phyloP scores from a whole-genome alignment of 2,329 filamentous ascomycete species.

The Raffaelea ambrosiae region DNA sequence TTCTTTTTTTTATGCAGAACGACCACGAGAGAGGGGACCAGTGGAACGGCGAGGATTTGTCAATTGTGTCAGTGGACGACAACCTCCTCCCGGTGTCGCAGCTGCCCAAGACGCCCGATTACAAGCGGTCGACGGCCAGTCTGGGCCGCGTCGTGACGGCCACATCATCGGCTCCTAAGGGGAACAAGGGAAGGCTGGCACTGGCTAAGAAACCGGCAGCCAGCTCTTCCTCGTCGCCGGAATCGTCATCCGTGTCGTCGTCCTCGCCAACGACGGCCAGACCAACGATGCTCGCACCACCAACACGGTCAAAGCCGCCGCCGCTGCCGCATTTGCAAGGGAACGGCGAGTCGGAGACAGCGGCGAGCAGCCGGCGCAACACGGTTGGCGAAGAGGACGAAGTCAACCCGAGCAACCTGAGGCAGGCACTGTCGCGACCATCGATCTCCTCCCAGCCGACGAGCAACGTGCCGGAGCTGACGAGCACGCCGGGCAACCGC shows the following conservation, averaged over 20 bases:
- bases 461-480: constrained; percentile 35
- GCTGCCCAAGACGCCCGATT: constrained; percentile 31
- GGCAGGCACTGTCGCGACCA: constrained; percentile 59
- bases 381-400: constrained; percentile 33
- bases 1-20: constrained; percentile 44
- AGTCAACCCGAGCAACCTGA: constrained; percentile 69
- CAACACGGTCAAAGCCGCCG: too few species aligned
- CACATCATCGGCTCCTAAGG: constrained; percentile 8
- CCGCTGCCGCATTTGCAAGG: too few species aligned
- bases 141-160: constrained; percentile 27
- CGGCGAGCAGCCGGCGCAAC: too few species aligned
- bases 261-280: too few species aligned
- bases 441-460: constrained; percentile 53
- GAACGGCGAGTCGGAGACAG: too few species aligned
- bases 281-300: too few species aligned
- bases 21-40: constrained; percentile 82
- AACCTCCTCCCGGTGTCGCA: constrained; percentile 47
- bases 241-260: too few species aligned
- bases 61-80: constrained; percentile 82
- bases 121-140: constrained; percentile 34
- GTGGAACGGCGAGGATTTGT: constrained; percentile 97
- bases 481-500: constrained; percentile 65
- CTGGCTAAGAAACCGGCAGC: constrained; percentile 31
- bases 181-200: constrained; percentile 13
- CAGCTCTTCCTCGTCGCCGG: constrained; percentile 36